Percentiles rank a stretch among this genome's conserved stretches.
Evolutionary conservation across 257 asterid species (phyloP).

Genomic region (Lycium ferocissimum): DNA sequence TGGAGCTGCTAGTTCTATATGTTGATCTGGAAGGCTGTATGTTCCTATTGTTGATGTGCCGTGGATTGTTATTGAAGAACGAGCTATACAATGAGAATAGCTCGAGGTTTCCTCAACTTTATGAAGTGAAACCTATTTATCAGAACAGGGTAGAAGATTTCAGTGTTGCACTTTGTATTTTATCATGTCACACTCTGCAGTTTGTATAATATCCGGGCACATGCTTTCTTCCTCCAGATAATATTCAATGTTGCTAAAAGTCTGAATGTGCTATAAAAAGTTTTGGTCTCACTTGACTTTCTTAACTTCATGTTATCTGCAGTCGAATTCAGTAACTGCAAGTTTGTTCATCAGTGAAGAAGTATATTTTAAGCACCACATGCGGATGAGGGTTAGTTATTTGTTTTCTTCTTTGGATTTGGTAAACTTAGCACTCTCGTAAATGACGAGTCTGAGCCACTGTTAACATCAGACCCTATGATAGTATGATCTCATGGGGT

Average conservation of each 20-base stretch:
- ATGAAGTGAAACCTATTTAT: background rate
- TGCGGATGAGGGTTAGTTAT: background rate
- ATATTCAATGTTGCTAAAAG: background rate
- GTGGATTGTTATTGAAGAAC: background rate
- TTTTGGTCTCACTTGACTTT: constrained; percentile 22
- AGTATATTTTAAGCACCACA: background rate
- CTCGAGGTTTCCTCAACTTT: constrained; percentile 22
- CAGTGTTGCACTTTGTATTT: constrained; percentile 9
- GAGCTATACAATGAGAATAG: constrained; percentile 11
- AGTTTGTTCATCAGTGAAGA: background rate
- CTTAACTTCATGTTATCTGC: constrained; percentile 17
- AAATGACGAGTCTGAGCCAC: background rate
- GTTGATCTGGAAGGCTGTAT: background rate
- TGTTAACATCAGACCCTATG: background rate
- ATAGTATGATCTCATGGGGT: too few relatives aligned
- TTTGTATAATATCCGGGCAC: background rate
- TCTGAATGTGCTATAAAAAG: background rate
- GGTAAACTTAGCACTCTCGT: background rate
- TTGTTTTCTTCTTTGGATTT: background rate
- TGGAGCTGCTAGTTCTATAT: background rate
- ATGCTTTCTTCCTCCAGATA: constrained; percentile 23
- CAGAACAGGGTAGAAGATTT: background rate
- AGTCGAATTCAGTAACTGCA: background rate
- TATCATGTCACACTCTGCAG: background rate
- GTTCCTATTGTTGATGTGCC: background rate